A percentile compares a stretch with the other conserved stretches of the same genome.
Evolutionary conservation across 2,329 filamentous ascomycete genomes (phyloP).

Genomic region (Phialophora chinensis): DNA sequence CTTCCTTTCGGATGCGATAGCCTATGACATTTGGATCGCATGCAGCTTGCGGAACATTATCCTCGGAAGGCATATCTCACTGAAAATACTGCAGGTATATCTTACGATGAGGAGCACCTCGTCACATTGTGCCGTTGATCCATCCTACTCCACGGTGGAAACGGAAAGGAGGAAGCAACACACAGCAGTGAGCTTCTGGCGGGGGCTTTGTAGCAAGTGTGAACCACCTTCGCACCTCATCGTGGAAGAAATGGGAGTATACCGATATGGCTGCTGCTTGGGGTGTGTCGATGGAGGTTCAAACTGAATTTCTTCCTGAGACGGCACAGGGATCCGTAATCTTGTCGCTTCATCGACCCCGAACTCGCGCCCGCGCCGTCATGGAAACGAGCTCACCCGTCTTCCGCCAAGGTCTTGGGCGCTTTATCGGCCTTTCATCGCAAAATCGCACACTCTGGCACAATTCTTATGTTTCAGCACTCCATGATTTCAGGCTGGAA

Average conservation of each 20-base stretch:
- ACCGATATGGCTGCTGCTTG: background rate
- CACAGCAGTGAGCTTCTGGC: background rate
- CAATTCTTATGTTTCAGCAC: background rate
- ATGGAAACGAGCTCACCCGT: background rate
- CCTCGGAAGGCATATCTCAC: background rate
- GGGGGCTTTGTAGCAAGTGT: background rate
- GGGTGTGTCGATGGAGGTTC: background rate
- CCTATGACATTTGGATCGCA: constrained; percentile 13
- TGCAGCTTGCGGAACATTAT: background rate
- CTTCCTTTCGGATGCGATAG: constrained; percentile 5
- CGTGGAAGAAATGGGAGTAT: background rate
- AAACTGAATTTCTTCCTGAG: background rate
- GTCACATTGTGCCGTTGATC: background rate
- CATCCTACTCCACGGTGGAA: background rate
- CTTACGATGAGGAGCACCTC: background rate
- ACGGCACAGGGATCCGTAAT: background rate
- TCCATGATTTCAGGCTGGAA: background rate
- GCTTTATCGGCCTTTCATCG: background rate
- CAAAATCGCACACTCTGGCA: background rate
- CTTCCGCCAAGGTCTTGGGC: background rate
- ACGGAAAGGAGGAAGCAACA: background rate
- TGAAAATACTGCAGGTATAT: background rate
- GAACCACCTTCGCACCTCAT: background rate
- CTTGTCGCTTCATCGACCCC: background rate
- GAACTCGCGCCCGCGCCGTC: background rate